Evolutionary conservation across 2,329 filamentous ascomycete species (phyloP).

Genomic region (Nakataea oryzae): DNA sequence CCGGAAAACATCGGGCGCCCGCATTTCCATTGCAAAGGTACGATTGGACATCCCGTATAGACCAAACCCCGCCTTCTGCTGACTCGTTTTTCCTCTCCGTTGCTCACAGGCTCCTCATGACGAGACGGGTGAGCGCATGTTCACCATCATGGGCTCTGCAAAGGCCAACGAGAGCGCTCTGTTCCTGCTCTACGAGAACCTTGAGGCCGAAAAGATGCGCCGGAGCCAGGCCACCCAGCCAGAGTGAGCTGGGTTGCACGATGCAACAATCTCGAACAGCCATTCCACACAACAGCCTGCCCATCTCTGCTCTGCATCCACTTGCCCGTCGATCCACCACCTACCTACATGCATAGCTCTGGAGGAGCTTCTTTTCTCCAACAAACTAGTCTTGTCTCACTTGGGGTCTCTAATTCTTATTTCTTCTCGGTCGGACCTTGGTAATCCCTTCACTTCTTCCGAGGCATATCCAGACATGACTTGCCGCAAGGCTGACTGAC

Average conservation of each 20-base stretch:
- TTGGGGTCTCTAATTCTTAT: slow-evolving; percentile 6
- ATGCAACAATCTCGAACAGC: not conserved
- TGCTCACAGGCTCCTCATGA: slow-evolving; percentile 67
- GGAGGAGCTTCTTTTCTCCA: not conserved
- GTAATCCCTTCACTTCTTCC: slow-evolving; percentile 29
- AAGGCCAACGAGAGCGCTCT: slow-evolving; percentile 92
- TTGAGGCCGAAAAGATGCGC: slow-evolving; percentile 98
- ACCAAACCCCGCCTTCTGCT: not conserved
- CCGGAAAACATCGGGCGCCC: slow-evolving; percentile 87
- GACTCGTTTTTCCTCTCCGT: not conserved
- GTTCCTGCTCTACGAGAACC: slow-evolving; percentile 95
- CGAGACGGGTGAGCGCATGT: slow-evolving; percentile 97
- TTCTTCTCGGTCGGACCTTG: slow-evolving; percentile 39
- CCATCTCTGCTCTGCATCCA: not conserved
- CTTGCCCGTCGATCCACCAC: not conserved
- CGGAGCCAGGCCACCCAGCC: slow-evolving; percentile 60
- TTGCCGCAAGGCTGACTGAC: slow-evolving; percentile 49
- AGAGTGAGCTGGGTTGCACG: slow-evolving; percentile 1
- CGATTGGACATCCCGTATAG: slow-evolving; percentile 10
- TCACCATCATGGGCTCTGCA: slow-evolving; percentile 95
- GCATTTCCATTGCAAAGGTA: slow-evolving; percentile 94
- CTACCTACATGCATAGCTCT: not conserved
- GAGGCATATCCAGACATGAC: slow-evolving; percentile 46
- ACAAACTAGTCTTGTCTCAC: not conserved
- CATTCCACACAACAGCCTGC: not conserved